Evolutionary conservation across 2,329 filamentous ascomycete genomes (phyloP), one percentile per base, ranked within the genome.

Genomic region (Neoarthrinium moseri): DNA sequence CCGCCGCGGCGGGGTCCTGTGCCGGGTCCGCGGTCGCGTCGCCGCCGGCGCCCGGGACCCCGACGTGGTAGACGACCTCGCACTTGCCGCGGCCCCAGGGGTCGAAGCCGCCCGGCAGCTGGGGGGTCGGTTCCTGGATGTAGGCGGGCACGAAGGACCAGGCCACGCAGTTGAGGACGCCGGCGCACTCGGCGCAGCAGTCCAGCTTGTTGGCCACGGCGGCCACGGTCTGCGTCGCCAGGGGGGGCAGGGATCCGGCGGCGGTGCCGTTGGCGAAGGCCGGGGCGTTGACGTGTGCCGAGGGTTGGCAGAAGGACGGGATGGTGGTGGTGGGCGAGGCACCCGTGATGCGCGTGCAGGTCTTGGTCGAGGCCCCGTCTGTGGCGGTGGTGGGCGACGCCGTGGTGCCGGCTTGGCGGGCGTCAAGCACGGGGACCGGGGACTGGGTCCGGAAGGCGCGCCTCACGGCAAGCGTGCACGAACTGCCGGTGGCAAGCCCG

Each of bases 141-240:
- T 55, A 58, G 12, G 54, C 53, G 10, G 60, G 60, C 2, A 57
- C 41, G 44, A 61, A 63, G 34, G 43, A 50, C 60, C 60, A 63
- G 37, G 60, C 58, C 33, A 57, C 53, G 51, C 60, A 63, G 53
- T 63, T 63, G 51, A 55, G 60, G 48, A 62, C 55, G 24, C 43
- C 43, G 13, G 58, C 59, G 49, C 60, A 63, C 33, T 52, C 51
- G 21, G 50, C 52, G 49, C 59, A 63, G 51, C 60, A 63, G 46
- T 54, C 56, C 15, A 60, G 50, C 47, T 63, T 63, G 51, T 60
- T 55, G 15, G 50, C 42, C 7, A 61, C 55, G 46, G 40, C 56
- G 37, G 51, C 53, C 5, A 63, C 38, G 30, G 56, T 61, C 5
- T 54, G 52, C 13, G 53, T 56, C 6, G 59, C 58, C 2, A 50